A percentile compares a stretch with the other conserved stretches of the same genome.
Evolutionary conservation across 208 protist genomes (phyloP).

Genomic region (Strigomonas culicis): DNA sequence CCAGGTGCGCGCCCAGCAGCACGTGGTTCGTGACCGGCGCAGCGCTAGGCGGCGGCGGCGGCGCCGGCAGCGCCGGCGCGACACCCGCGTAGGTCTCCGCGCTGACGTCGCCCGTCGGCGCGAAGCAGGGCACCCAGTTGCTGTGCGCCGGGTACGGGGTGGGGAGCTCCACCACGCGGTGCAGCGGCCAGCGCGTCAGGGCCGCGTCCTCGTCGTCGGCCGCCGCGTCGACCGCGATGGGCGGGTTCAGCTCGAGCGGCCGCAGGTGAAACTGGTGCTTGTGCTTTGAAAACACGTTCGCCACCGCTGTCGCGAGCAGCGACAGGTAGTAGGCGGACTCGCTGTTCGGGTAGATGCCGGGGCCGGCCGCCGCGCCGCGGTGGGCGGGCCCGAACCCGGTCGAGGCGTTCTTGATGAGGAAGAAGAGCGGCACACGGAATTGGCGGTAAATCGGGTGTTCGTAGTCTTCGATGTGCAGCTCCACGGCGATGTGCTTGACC

Average conservation of each 20-base stretch:
- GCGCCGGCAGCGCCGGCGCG: conserved; percentile 27
- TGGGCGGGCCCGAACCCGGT: background rate
- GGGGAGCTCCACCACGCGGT: conserved; percentile 6
- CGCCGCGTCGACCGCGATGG: background rate
- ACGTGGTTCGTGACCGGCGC: background rate
- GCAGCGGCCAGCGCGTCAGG: background rate
- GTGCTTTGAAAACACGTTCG: conserved; percentile 36
- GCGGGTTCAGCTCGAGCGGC: conserved; percentile 14
- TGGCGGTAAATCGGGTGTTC: conserved; percentile 49
- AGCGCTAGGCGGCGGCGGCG: conserved; percentile 1
- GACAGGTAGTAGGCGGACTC: conserved; percentile 71
- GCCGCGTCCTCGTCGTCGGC: background rate
- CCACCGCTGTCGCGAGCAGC: conserved; percentile 65
- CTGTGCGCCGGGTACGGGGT: conserved; percentile 50
- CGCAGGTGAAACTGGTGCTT: conserved; percentile 13
- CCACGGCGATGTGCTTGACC: conserved; percentile 20
- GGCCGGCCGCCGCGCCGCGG: conserved; percentile 16
- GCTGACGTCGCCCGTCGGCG: conserved; percentile 53
- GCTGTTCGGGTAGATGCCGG: conserved; percentile 30
- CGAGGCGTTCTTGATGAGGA: conserved; percentile 54
- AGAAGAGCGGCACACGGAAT: conserved; percentile 68
- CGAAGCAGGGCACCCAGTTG: conserved; percentile 68
- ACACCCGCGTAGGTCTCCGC: conserved; percentile 53
- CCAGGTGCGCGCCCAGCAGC: conserved; percentile 34
- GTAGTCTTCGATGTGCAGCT: conserved; percentile 56